Evolutionary conservation across 192 early-diverging fungal genomes (phyloP).

Genomic region (Coemansia sp.): DNA sequence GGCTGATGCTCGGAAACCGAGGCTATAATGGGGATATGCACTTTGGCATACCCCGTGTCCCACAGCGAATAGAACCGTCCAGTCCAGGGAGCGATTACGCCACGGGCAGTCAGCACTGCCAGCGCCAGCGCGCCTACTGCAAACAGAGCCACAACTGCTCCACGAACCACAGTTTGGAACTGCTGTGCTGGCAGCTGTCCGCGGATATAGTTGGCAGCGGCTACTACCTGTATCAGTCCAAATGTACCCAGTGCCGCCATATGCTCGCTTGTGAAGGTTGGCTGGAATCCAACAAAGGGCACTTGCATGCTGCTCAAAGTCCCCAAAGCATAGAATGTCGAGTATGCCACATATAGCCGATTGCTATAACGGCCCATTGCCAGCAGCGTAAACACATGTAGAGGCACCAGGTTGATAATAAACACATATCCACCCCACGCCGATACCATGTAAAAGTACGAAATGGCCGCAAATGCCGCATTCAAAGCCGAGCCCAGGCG

Average conservation of each 20-base stretch:
- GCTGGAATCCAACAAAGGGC: slow-evolving; percentile 99
- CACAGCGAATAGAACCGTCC: slow-evolving; percentile 99
- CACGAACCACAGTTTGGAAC: slow-evolving; percentile 78
- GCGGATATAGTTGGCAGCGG: slow-evolving; percentile 83
- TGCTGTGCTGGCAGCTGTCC: slow-evolving; percentile 76
- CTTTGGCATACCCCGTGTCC: slow-evolving; percentile 99
- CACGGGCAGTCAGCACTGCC: slow-evolving; percentile 71
- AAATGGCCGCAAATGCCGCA: slow-evolving; percentile 79
- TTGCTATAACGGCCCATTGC: slow-evolving; percentile 95
- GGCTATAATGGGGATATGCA: slow-evolving; percentile 99
- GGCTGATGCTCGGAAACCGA: slow-evolving; percentile 99
- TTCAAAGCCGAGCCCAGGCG: slow-evolving; percentile 93
- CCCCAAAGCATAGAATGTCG: slow-evolving; percentile 96
- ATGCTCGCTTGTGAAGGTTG: slow-evolving; percentile 94
- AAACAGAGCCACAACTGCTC: slow-evolving; percentile 57
- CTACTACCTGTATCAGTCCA: slow-evolving; percentile 92
- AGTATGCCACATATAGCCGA: slow-evolving; percentile 94
- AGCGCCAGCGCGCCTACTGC: slow-evolving; percentile 58
- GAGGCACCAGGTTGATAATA: slow-evolving; percentile 97
- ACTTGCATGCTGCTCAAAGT: slow-evolving; percentile 98
- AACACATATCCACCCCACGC: slow-evolving; percentile 99
- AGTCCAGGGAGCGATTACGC: slow-evolving; percentile 96
- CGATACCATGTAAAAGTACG: slow-evolving; percentile 99
- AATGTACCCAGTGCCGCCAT: slow-evolving; percentile 99
- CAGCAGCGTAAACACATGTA: slow-evolving; percentile 92